Base-by-base conservation (phyloP, 495 filamentous ascomycete genomes). In the Gamarada debralockiae region DNA sequence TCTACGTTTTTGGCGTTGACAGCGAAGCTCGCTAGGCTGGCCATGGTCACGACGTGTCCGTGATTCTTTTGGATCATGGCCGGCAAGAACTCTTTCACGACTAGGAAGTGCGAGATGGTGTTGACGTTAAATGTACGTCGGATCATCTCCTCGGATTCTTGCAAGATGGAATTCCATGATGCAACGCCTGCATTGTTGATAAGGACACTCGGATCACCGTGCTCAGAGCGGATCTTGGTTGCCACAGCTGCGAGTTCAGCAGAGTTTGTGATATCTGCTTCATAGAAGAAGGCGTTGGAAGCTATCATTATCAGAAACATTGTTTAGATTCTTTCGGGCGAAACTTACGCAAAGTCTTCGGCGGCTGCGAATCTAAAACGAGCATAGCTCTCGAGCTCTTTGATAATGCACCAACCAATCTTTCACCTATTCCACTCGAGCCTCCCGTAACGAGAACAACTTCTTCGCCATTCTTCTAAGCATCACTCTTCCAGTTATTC, bases 181-280 rank as follows among this genome's bases (percentile, higher is more conserved):
- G 68, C 72, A 23, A 84, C 69, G 27, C 80, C 80, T 12, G 82
- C 81, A 50, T 85, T 85, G 70, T 84, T 84, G 58, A 84, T 64
- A 38, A 84, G 66, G 12, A 85, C 74, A 0, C 73, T 9, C 75
- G 10, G 79, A 73, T 36, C 74, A 64, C 52, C 80, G 31, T 8
- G 31, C 31, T n/a, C 31, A 5, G 22, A 22, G 18, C 31, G n/a
- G n/a, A n/a, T n/a, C n/a, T n/a, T n/a, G n/a, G n/a, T n/a, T n/a
- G n/a, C n/a, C n/a, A n/a, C n/a, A n/a, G n/a, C n/a, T n/a, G n/a
- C n/a, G n/a, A n/a, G n/a, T n/a, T n/a, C n/a, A n/a, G n/a, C n/a
- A n/a, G n/a, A n/a, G n/a, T n/a, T n/a, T n/a, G n/a, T n/a, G n/a
- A n/a, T n/a, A n/a, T n/a, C n/a, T n/a, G n/a, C n/a, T n/a, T n/a